Evolutionary conservation across 2,329 filamentous ascomycete species (phyloP).

Genomic region (Colletotrichum shisoi): DNA sequence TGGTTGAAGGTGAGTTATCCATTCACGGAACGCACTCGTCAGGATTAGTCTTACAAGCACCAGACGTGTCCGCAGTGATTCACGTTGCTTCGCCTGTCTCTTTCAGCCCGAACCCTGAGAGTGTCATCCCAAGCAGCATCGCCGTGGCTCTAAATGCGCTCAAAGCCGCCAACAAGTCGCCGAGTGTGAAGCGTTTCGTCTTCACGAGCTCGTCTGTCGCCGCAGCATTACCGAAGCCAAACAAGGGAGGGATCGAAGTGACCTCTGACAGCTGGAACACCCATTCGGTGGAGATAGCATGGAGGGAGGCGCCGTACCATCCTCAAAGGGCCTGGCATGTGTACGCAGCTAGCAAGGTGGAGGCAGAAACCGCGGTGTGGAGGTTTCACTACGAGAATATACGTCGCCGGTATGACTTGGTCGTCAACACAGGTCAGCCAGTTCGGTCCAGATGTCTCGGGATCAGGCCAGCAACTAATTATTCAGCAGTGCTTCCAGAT

Average conservation of each 20-base stretch:
- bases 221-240: conserved; percentile 22
- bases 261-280: conserved; percentile 50
- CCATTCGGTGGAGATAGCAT: conserved; percentile 47
- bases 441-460: conserved; percentile 35
- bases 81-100: conserved; percentile 50
- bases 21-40: no score
- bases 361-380: conserved; percentile 52
- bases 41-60: neutral
- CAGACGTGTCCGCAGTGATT: conserved; percentile 35
- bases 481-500: conserved; percentile 45
- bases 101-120: conserved; percentile 50
- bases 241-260: conserved; percentile 33
- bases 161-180: conserved; percentile 48
- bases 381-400: conserved; percentile 48
- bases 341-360: conserved; percentile 53
- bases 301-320: conserved; percentile 49
- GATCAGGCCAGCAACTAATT: conserved; percentile 20
- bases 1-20: conserved; percentile 42
- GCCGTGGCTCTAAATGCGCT: conserved; percentile 45
- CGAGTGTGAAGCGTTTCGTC: conserved; percentile 52
- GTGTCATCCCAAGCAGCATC: conserved; percentile 50
- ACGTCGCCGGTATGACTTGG: conserved; percentile 49
- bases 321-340: conserved; percentile 44
- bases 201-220: conserved; percentile 44
- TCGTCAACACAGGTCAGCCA: conserved; percentile 51